phyloP scores from a whole-genome alignment of 2,329 filamentous ascomycete genomes.

The Cercospora citrullina region DNA sequence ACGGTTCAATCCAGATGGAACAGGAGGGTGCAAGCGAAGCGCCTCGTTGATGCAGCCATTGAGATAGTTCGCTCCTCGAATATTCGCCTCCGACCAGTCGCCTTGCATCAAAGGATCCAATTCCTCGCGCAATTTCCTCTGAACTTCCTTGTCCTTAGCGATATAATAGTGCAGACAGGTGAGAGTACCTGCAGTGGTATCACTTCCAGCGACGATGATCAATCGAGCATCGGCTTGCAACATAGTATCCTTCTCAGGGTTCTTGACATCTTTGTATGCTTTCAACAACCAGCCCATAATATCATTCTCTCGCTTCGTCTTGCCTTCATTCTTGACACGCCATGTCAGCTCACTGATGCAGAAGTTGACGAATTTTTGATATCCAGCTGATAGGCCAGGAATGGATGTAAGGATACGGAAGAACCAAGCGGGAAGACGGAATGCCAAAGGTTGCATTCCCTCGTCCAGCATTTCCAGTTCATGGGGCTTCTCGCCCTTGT shows the following conservation, averaged over 20 bases:
- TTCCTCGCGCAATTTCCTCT: constrained; percentile 40
- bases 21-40: constrained; percentile 46
- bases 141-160: constrained; percentile 34
- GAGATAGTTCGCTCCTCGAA: constrained; percentile 34
- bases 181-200: constrained; percentile 48
- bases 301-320: constrained; percentile 30
- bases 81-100: constrained; percentile 34
- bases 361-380: constrained; percentile 42
- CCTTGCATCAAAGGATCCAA: constrained; percentile 33
- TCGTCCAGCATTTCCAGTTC: constrained; percentile 43
- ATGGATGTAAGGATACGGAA: constrained; percentile 40
- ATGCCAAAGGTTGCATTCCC: constrained; percentile 37
- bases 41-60: constrained; percentile 46
- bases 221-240: constrained; percentile 36
- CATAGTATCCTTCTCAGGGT: constrained; percentile 35
- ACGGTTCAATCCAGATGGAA: constrained; percentile 41
- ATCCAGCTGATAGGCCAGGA: constrained; percentile 40
- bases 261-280: constrained; percentile 33
- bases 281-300: constrained; percentile 40
- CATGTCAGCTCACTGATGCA: constrained; percentile 40
- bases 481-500: constrained; percentile 38
- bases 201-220: constrained; percentile 46
- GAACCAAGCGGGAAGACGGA: constrained; percentile 39
- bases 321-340: constrained; percentile 36
- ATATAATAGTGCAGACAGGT: constrained; percentile 47